These are phyloP conservation scores for Aspergillus sp. DNA, from an alignment of 2,329 filamentous ascomycete genomes.

Conservation along the genomic window DNA sequence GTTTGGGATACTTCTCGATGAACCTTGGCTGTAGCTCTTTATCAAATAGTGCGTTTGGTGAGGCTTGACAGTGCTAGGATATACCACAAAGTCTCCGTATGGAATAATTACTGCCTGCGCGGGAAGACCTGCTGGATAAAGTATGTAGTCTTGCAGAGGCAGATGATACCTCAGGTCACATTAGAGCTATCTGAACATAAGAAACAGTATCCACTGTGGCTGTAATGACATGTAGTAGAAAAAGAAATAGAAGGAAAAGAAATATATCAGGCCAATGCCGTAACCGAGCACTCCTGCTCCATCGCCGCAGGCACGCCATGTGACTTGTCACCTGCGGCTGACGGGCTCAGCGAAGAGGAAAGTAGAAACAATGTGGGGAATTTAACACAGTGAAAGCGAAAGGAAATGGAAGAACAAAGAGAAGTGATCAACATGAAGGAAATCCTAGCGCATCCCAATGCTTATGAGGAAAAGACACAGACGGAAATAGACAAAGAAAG, in stretches of 20 bases:
- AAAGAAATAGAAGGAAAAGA: background rate
- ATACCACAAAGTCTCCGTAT: too few species aligned
- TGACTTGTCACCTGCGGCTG: background rate
- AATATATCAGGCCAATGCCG: conserved; percentile 3
- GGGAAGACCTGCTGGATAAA: too few species aligned
- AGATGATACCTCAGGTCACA: background rate
- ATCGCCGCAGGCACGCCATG: background rate
- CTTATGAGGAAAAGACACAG: conserved; percentile 18
- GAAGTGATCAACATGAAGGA: conserved; percentile 18
- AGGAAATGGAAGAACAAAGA: conserved; percentile 19
- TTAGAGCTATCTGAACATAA: conserved; percentile 8
- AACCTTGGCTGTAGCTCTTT: too few species aligned
- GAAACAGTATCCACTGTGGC: background rate
- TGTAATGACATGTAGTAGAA: background rate
- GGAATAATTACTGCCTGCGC: too few species aligned
- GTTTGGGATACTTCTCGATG: too few species aligned
- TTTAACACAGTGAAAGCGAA: conserved; percentile 15
- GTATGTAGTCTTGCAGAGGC: background rate
- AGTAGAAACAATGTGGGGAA: conserved; percentile 17
- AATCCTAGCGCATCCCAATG: conserved; percentile 29
- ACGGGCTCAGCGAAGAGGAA: conserved; percentile 10
- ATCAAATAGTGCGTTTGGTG: too few species aligned
- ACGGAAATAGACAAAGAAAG: conserved; percentile 13
- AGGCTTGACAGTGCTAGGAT: too few species aligned
- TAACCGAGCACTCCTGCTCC: conserved; percentile 6